phyloP scores from a whole-genome alignment of 495 filamentous ascomycete species.

The Trichoderma erinaceum region DNA sequence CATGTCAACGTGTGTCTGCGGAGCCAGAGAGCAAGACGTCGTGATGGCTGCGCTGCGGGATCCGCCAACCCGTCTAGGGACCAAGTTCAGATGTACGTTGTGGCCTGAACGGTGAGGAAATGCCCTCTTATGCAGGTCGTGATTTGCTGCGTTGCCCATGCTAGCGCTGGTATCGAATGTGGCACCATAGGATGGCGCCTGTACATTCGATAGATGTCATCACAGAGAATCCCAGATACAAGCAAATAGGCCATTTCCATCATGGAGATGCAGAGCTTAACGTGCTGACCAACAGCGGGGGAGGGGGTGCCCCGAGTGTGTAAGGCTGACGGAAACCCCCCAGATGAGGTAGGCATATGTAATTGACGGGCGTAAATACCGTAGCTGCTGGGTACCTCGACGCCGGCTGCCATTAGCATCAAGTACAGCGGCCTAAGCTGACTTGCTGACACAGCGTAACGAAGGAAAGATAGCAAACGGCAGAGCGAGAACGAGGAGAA shows the following conservation, averaged over 20 bases:
- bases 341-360: not conserved
- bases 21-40: not conserved
- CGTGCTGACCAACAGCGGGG: constrained; percentile 8
- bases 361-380: not conserved
- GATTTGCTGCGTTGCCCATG: constrained; percentile 6
- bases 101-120: not conserved
- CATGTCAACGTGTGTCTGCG: not conserved
- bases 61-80: not conserved
- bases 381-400: not conserved
- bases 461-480: not conserved
- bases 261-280: not conserved
- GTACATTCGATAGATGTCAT: not conserved
- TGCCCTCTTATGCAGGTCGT: not conserved
- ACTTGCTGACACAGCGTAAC: not conserved
- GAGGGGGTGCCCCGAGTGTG: not conserved
- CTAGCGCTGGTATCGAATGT: not conserved
- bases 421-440: constrained; percentile 6
- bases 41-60: not conserved
- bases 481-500: not conserved
- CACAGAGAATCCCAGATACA: not conserved
- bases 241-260: not conserved
- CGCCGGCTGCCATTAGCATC: not conserved
- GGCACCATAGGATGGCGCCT: not conserved
- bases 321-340: constrained; percentile 14
- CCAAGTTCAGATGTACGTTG: not conserved